Evolutionary conservation across 345 rosid species (phyloP), one percentile per base, ranked within the genome.

Genomic region (Lepidium didymum): DNA sequence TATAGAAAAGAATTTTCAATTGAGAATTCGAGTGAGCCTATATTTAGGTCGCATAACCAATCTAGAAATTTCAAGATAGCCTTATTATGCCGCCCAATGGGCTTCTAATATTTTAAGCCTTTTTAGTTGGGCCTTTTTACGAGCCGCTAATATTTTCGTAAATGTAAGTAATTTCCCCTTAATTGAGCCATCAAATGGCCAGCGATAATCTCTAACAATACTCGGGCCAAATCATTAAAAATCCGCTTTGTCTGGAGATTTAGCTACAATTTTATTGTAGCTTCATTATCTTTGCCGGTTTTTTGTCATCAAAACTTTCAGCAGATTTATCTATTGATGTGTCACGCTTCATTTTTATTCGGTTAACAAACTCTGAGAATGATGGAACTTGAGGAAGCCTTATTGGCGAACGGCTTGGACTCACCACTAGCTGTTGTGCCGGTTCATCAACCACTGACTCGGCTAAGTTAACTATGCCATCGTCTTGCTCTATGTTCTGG

Each of bases 321-420:
- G 66, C 75, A 16, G 80, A 70, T 41, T 75, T 71, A n/a, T 41
- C 68, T 0, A 74, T 68, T 70, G 80, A 44, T 54, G 55, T 23
- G 75, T 62, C 70, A 50, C n/a, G 79, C 65, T 63, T 33, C 63
- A 27, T 46, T 67, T 80, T 84, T 75, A 55, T 63, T 51, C 75
- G 70, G 79, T 86, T 87, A 14, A 81, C 85, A 73, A 89, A 89
- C 74, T 87, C 89, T 0, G 96, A 83, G 78, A 92, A 87, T 18
- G 98, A 86, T 4, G 86, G 96, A 73, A 89, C 82, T 19, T 69
- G 60, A 0, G 92, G 92, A 49, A 82, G 75, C 56, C 18, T 73
- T 55, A 83, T 14, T 54, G 60, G 62, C 47, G 68, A 67, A 70
- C 58, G 42, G 71, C 68, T 53, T n/a, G 21, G 33, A 35, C 50